phyloP scores from a whole-genome alignment of 1,139 yeast genomes.

The Protomyces arabidopsidicola region DNA sequence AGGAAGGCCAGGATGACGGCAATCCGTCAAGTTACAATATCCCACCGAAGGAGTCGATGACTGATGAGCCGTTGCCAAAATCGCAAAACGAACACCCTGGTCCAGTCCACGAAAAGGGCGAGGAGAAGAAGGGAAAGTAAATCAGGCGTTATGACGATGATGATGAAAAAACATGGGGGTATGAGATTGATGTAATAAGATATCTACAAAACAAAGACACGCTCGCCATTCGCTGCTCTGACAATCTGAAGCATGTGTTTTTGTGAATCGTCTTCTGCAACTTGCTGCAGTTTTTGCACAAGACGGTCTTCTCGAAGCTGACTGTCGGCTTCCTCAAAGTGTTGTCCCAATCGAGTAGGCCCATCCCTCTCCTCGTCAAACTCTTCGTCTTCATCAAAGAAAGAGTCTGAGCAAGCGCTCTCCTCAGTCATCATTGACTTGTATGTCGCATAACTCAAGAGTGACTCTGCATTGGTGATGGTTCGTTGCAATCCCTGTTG shows the following conservation, averaged over 20 bases:
- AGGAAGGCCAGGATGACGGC: conserved; percentile 15
- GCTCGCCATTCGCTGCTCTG: not conserved
- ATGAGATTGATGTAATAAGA: not conserved
- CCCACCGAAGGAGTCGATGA: conserved; percentile 24
- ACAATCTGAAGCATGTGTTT: not conserved
- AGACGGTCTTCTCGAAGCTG: not conserved
- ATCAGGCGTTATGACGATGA: not conserved
- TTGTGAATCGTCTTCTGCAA: not conserved
- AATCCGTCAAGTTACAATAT: conserved; percentile 16
- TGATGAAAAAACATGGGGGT: not conserved
- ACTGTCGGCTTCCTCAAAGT: not conserved
- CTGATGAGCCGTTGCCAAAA: conserved; percentile 16
- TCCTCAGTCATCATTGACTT: not conserved
- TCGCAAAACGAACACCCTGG: conserved; percentile 23
- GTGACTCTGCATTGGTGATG: not conserved
- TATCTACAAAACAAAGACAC: not conserved
- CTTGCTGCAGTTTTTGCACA: not conserved
- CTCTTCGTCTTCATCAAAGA: not conserved
- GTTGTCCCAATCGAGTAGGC: not conserved
- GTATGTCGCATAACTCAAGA: not conserved
- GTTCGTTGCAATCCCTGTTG: not conserved
- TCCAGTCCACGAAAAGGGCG: conserved; percentile 22
- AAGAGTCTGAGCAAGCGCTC: not conserved
- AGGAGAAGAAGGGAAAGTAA: conserved; percentile 14
- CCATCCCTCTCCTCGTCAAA: not conserved